phyloP scores from a whole-genome alignment of 2,329 filamentous ascomycete species.

The Arthroderma sp. region DNA sequence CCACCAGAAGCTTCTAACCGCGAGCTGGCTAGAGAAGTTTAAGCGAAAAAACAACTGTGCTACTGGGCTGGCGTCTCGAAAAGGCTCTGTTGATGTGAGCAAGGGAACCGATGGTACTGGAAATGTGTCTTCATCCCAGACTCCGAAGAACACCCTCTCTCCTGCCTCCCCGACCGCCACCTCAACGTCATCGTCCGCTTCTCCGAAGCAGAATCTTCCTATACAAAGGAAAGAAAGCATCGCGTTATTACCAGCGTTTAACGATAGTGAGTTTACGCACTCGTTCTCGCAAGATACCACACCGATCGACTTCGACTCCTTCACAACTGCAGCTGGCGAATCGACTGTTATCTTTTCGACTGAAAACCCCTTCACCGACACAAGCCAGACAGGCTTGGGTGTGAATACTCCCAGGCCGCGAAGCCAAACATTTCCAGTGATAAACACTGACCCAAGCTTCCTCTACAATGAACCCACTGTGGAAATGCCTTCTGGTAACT shows the following conservation, averaged over 20 bases:
- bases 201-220: constrained; percentile 52
- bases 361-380: constrained; percentile 55
- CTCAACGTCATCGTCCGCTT: constrained; percentile 55
- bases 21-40: constrained; percentile 85
- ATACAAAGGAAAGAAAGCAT: constrained; percentile 48
- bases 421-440: constrained; percentile 72
- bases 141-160: constrained; percentile 50
- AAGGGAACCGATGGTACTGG: constrained; percentile 58
- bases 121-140: constrained; percentile 45
- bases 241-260: constrained; percentile 44
- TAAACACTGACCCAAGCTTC: constrained; percentile 39
- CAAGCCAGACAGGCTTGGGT: constrained; percentile 34
- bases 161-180: constrained; percentile 58
- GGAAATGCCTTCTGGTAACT: constrained; percentile 41
- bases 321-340: constrained; percentile 55
- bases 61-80: constrained; percentile 40
- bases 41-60: constrained; percentile 67
- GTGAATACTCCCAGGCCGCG: constrained; percentile 56
- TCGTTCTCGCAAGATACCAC: constrained; percentile 54
- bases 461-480: constrained; percentile 42
- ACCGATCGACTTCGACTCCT: constrained; percentile 53
- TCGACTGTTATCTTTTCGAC: constrained; percentile 65
- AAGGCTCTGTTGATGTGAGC: constrained; percentile 37
- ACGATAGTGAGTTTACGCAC: constrained; percentile 47
- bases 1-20: constrained; percentile 56